Percentiles rank a stretch among this genome's conserved stretches.
These are phyloP conservation scores for Mycena crocata DNA, from an alignment of 768 basidiomycete species.

Conservation along the genomic window DNA sequence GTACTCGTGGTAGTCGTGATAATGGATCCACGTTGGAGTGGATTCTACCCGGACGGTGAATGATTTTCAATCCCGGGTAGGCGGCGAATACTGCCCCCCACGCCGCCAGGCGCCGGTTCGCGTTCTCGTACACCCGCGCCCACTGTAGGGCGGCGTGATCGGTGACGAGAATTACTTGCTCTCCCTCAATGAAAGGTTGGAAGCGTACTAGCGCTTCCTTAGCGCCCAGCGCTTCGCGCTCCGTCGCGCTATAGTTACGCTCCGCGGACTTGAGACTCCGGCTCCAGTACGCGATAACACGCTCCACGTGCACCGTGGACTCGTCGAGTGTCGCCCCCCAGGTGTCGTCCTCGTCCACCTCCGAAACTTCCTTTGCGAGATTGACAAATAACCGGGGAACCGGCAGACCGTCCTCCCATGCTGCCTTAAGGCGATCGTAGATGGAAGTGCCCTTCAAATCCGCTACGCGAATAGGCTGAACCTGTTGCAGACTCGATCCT, in stretches of 20 bases:
- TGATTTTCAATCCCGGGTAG: slow-evolving; percentile 38
- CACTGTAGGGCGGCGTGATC: too few relatives aligned
- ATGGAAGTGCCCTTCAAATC: slow-evolving; percentile 18
- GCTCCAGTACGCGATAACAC: too few relatives aligned
- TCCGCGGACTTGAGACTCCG: too few relatives aligned
- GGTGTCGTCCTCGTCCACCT: neutral
- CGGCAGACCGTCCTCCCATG: neutral
- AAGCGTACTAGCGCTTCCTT: too few relatives aligned
- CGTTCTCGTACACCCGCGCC: too few relatives aligned
- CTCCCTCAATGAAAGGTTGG: too few relatives aligned
- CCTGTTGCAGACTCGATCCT: slow-evolving; percentile 21
- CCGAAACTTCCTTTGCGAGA: neutral
- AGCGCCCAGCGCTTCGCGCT: too few relatives aligned
- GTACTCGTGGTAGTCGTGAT: too few relatives aligned
- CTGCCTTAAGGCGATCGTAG: slow-evolving; percentile 3
- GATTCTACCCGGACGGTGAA: slow-evolving; percentile 39
- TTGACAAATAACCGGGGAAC: neutral
- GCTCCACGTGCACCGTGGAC: neutral
- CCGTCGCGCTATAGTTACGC: too few relatives aligned
- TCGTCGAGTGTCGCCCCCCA: neutral
- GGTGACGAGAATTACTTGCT: too few relatives aligned
- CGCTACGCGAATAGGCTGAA: slow-evolving; percentile 8
- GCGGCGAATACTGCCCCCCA: slow-evolving; percentile 42
- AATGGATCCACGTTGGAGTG: too few relatives aligned
- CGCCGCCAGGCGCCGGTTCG: slow-evolving; percentile 30